phyloP scores from a whole-genome alignment of 495 filamentous ascomycete genomes.

The Penicillium diatomitis region DNA sequence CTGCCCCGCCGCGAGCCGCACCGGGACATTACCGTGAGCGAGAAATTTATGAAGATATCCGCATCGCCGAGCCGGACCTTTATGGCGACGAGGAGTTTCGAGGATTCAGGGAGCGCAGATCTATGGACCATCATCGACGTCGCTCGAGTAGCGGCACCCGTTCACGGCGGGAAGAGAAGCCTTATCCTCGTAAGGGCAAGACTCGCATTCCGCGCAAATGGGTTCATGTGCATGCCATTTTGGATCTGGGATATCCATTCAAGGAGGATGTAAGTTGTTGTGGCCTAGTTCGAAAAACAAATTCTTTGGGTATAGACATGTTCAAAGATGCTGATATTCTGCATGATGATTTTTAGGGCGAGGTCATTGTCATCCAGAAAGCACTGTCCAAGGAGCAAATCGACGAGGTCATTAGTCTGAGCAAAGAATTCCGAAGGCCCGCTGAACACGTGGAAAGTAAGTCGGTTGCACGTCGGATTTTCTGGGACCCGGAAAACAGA shows the following conservation, averaged over 20 bases:
- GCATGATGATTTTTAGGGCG: slow-evolving; percentile 41
- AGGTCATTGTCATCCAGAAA: slow-evolving; percentile 65
- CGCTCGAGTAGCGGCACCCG: slow-evolving; percentile 36
- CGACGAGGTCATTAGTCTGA: slow-evolving; percentile 74
- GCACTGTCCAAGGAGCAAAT: slow-evolving; percentile 85
- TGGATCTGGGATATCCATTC: slow-evolving; percentile 78
- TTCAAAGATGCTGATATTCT: too few relatives aligned
- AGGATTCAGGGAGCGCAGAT: slow-evolving; percentile 45
- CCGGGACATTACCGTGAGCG: slow-evolving; percentile 38
- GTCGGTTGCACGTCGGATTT: slow-evolving; percentile 5
- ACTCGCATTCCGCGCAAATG: slow-evolving; percentile 73
- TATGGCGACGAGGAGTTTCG: slow-evolving; percentile 62
- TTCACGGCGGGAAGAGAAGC: slow-evolving; percentile 33
- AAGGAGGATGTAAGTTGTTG: slow-evolving; percentile 59
- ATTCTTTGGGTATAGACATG: too few relatives aligned
- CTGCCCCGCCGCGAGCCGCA: slow-evolving; percentile 24
- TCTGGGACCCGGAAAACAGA: not conserved
- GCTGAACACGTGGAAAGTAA: slow-evolving; percentile 19
- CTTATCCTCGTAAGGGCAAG: slow-evolving; percentile 76
- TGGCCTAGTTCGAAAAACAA: too few relatives aligned
- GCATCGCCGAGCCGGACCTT: slow-evolving; percentile 55
- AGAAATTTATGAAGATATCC: slow-evolving; percentile 55
- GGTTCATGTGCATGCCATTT: slow-evolving; percentile 65
- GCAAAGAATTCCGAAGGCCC: slow-evolving; percentile 50
- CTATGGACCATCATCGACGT: slow-evolving; percentile 24